These are phyloP conservation scores for Cyclaneusma minus DNA, from an alignment of 2,329 filamentous ascomycete genomes.

Conservation along the genomic window DNA sequence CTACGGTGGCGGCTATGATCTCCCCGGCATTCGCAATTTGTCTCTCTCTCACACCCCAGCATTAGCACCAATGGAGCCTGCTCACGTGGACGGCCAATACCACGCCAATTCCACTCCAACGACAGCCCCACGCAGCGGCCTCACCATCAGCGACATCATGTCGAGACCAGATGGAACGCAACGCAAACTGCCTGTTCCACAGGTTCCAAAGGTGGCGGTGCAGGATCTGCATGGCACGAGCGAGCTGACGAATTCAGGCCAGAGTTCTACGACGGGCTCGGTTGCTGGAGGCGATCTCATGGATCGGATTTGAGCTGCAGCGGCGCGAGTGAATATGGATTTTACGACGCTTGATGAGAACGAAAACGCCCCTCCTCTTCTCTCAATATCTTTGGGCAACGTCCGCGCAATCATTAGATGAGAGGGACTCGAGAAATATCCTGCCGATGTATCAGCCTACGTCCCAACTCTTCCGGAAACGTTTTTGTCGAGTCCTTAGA, in stretches of 20 bases:
- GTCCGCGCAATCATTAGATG: no score
- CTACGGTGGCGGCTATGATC: slow-evolving; percentile 53
- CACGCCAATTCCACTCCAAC: slow-evolving; percentile 42
- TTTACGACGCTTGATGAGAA: no score
- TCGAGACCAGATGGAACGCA: slow-evolving; percentile 74
- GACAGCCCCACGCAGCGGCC: slow-evolving; percentile 41
- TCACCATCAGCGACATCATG: slow-evolving; percentile 86
- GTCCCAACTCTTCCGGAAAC: no score
- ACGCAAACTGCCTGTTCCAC: slow-evolving; percentile 79
- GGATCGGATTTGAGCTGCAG: slow-evolving; percentile 35
- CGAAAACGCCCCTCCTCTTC: no score
- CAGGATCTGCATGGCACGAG: slow-evolving; percentile 55
- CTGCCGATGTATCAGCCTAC: no score
- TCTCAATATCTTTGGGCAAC: no score
- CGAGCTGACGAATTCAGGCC: slow-evolving; percentile 56
- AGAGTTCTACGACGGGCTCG: slow-evolving; percentile 64
- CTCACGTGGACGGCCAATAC: slow-evolving; percentile 19
- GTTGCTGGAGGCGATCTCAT: slow-evolving; percentile 57
- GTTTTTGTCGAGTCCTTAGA: no score
- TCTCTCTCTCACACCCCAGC: slow-evolving; percentile 50
- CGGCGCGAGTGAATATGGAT: no score
- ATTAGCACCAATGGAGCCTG: slow-evolving; percentile 51
- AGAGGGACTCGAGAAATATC: no score
- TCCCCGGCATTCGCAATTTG: slow-evolving; percentile 70
- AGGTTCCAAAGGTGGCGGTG: slow-evolving; percentile 77